Evolutionary conservation across 352 stramenopile species (phyloP).

Genomic region (Globisporangium ultimum): DNA sequence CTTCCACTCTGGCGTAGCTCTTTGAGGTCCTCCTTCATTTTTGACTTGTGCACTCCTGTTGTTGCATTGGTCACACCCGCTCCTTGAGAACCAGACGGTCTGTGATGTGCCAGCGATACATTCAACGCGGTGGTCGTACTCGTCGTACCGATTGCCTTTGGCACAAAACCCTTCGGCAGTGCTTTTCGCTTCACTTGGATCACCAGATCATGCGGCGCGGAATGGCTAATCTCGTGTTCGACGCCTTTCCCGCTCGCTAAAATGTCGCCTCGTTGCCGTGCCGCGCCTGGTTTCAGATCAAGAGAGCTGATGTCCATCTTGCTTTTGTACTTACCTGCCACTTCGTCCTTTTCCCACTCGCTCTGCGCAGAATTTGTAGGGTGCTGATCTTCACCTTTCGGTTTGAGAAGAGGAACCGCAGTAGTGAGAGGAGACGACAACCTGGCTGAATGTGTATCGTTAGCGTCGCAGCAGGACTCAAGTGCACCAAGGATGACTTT

Average conservation of each 20-base stretch:
- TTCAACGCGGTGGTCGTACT: conserved; percentile 16
- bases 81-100: too few species aligned
- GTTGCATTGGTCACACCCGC: too few species aligned
- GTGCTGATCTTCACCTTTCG: conserved; percentile 7
- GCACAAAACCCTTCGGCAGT: conserved; percentile 19
- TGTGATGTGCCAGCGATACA: conserved; percentile 12
- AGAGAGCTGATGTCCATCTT: neutral
- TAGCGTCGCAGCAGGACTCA: conserved; percentile 13
- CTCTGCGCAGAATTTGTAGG: neutral
- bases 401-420: conserved; percentile 24
- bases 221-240: neutral
- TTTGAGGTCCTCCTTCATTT: conserved; percentile 37
- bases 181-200: conserved; percentile 29
- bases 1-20: conserved; percentile 24
- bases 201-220: conserved; percentile 6
- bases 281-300: neutral
- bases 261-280: too few species aligned
- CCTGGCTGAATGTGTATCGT: conserved; percentile 25
- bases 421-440: conserved; percentile 19
- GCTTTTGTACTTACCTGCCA: neutral
- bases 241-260: conserved; percentile 2
- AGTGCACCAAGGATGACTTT: conserved; percentile 46
- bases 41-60: conserved; percentile 21
- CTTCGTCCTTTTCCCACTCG: conserved; percentile 2
- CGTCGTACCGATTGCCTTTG: conserved; percentile 16